phyloP scores from a whole-genome alignment of 129 eudicot species.

The Escallonia herrerae region DNA sequence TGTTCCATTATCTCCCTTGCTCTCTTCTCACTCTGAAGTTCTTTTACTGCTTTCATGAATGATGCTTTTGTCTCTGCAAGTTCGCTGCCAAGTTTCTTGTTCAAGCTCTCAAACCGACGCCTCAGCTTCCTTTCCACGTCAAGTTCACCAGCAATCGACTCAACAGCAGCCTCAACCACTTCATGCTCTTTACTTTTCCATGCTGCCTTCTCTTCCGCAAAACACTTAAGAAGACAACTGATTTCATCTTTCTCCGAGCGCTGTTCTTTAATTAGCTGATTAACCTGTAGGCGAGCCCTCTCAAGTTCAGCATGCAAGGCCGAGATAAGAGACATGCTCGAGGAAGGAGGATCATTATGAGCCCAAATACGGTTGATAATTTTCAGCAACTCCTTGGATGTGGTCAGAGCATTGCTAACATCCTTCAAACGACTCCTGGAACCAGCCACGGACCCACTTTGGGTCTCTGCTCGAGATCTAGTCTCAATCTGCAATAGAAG shows the following conservation, averaged over 20 bases:
- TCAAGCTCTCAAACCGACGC: slow-evolving; percentile 66
- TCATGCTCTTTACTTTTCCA: slow-evolving; percentile 69
- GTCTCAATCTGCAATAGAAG: slow-evolving; percentile 61
- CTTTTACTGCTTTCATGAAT: slow-evolving; percentile 55
- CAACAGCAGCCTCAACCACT: slow-evolving; percentile 62
- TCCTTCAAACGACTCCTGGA: slow-evolving; percentile 65
- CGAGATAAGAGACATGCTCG: slow-evolving; percentile 80
- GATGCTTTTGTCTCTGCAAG: slow-evolving; percentile 61
- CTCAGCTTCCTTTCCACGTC: slow-evolving; percentile 76
- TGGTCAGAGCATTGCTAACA: slow-evolving; percentile 70
- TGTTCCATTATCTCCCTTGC: slow-evolving; percentile 74
- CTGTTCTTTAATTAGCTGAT: slow-evolving; percentile 79
- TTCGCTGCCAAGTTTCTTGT: slow-evolving; percentile 77
- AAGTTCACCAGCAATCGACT: slow-evolving; percentile 66
- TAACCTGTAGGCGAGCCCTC: slow-evolving; percentile 88
- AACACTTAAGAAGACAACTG: slow-evolving; percentile 63
- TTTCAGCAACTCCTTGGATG: slow-evolving; percentile 85
- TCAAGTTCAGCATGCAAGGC: slow-evolving; percentile 94
- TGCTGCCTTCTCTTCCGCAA: slow-evolving; percentile 77
- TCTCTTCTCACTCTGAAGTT: slow-evolving; percentile 74
- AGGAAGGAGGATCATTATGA: slow-evolving; percentile 67
- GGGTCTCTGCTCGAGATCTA: slow-evolving; percentile 63
- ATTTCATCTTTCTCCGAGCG: slow-evolving; percentile 62
- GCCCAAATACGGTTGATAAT: slow-evolving; percentile 91
- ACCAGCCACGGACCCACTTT: slow-evolving; percentile 37